Conservation (phyloP, 352 stramenopile species). For the Aphanomyces euteiches region DNA sequence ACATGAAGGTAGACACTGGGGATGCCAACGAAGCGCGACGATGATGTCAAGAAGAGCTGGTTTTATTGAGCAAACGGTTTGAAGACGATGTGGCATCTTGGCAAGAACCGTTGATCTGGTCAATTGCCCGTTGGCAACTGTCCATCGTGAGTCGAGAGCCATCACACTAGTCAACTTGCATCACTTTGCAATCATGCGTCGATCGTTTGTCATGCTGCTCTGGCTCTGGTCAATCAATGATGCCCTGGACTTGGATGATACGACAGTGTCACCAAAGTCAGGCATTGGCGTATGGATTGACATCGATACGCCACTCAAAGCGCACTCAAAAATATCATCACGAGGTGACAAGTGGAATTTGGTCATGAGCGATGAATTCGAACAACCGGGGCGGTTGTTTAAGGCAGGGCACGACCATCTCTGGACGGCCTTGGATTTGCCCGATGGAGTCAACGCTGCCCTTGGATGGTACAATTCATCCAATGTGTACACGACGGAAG, state of each 20-base stretch:
- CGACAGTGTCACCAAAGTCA: constrained; percentile 39
- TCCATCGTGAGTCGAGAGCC: not conserved
- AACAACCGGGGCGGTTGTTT: constrained; percentile 46
- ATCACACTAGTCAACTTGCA: not conserved
- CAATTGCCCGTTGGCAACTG: not conserved
- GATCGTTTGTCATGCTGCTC: not conserved
- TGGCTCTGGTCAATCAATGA: not conserved
- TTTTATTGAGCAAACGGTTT: not conserved
- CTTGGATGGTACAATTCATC: constrained; percentile 45
- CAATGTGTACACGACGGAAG: constrained; percentile 25
- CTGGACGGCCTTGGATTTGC: constrained; percentile 59
- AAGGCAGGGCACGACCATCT: constrained; percentile 53
- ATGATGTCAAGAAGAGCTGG: not conserved
- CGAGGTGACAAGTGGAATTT: constrained; percentile 52
- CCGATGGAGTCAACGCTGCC: constrained; percentile 62
- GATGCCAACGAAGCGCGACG: too few relatives aligned
- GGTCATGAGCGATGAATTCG: constrained; percentile 72
- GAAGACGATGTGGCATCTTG: too few relatives aligned
- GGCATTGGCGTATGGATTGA: constrained; percentile 51
- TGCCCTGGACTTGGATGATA: constrained; percentile 17
- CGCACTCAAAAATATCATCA: constrained; percentile 44
- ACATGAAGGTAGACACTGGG: too few relatives aligned
- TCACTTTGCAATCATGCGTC: not conserved
- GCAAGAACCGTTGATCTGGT: not conserved
- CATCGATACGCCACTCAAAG: constrained; percentile 45